Evolutionary conservation across 2,329 filamentous ascomycete species (phyloP), one percentile per base, ranked within the genome.

Genomic region (Lecanicillium sp.): DNA sequence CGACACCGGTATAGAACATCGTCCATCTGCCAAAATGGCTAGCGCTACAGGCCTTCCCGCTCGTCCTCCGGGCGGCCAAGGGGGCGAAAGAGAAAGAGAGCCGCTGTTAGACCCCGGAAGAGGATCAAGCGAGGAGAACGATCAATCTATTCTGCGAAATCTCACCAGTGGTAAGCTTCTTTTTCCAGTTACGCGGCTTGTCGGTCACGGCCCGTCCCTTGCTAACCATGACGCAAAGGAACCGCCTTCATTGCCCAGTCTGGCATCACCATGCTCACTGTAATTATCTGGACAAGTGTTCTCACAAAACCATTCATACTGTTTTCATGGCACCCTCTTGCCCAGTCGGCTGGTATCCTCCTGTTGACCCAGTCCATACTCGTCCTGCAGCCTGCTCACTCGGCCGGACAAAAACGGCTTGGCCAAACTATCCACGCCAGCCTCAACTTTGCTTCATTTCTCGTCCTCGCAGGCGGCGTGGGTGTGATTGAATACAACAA

Each of bases 251-350:
- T 95, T 43, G 85, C 87, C 29, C 88, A 95, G 62, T 72, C 76
- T 31, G 90, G 87, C 40, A 75, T 81, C 40, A 66, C 86, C 62
- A 75, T 95, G 46, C 75, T 95, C 45, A 67, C 79, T 35, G 75
- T 77, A 27, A 75, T 90, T 41, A 71, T 94, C 48, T 95, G 87
- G 86, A 75, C 77, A 33, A 75, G 75, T 40, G 75, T 95, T 47
- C 77, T 95, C 55, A 73, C 78, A 30, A 70, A 80, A 40, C 60
- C 66, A 20, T 56, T 94, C 45, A 84, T 85, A 29, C 78, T 95
- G 51, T 95, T 96, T 72, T 88, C 86, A 14, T 78, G 82, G 8
- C 90, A 96, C 60, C 90, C 90, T 7, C 79, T 95, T 55, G 67
- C 80, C 42, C 70, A 75, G 62, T 70, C 67, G 9, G 48, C 83